These are phyloP conservation scores for Penicillium longicatenatum DNA, from an alignment of 495 filamentous ascomycete species.

Conservation along the genomic window DNA sequence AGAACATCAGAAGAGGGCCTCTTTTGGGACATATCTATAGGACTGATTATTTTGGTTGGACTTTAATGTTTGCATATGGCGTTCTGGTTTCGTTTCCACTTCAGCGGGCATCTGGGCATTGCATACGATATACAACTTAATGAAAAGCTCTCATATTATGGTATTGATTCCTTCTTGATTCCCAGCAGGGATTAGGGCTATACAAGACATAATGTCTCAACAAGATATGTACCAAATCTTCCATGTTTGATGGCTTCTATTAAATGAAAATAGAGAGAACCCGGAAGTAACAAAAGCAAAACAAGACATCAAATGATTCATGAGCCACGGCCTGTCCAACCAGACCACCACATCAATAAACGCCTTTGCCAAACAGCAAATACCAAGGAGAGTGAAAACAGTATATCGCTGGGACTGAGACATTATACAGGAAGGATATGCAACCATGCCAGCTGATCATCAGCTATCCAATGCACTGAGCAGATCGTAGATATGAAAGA, in stretches of 20 bases:
- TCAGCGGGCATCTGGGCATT: neutral
- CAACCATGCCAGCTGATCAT: constrained; percentile 17
- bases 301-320: constrained; percentile 16
- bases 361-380: constrained; percentile 14
- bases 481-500: neutral
- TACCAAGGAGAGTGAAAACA: neutral
- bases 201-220: neutral
- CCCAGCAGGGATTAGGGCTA: neutral
- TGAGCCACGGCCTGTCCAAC: constrained; percentile 15
- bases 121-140: neutral
- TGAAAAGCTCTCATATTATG: neutral
- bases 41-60: neutral
- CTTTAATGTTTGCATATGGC: neutral
- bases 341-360: constrained; percentile 13
- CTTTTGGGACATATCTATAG: neutral
- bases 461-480: constrained; percentile 13
- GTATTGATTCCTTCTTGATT: neutral
- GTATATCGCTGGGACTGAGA: constrained; percentile 15
- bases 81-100: neutral
- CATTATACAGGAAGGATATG: constrained; percentile 25
- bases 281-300: neutral
- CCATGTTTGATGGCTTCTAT: neutral
- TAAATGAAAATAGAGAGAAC: neutral
- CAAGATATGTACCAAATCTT: neutral
- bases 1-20: neutral